Evolutionary conservation across 2,329 filamentous ascomycete species (phyloP), one percentile per base, ranked within the genome.

Genomic region (Colletotrichum sp.): DNA sequence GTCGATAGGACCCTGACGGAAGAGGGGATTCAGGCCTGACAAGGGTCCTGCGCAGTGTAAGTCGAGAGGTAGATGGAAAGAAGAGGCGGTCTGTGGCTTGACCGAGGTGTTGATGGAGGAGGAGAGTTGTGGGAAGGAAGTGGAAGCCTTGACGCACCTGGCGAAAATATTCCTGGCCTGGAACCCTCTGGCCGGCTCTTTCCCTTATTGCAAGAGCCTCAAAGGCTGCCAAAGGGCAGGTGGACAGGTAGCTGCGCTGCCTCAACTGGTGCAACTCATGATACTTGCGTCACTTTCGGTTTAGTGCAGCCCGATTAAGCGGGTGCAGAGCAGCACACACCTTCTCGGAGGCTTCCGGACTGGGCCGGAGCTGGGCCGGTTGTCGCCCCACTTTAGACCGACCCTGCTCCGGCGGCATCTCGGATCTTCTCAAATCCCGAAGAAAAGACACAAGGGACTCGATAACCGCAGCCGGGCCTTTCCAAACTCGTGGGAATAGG

Each of bases 191-290:
- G 44, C n/a, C 44, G 44, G 44, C 44, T 52, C 44, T 21, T 52
- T 52, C 44, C 44, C 44, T 52, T 52, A 21, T 21, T 52, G 44
- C 44, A 52, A 2, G 44, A 52, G 3, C n/a, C 44, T 52, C n/a
- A 52, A 52, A 52, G 44, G 44, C n/a, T 52, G 44, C 2, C 44
- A 52, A 52, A 52, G n/a, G n/a, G 44, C 18, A 21, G 10, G 44
- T 21, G 6, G 6, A 3, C n/a, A 21, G 44, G n/a, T 52, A 21
- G 10, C n/a, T 52, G 3, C 44, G 10, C n/a, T 21, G n/a, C 44
- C 4, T 0, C 44, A 18, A 8, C 1, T 52, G 10, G 44, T 52
- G n/a, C n/a, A 3, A 0, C 44, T 52, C 2, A 8, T 52, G n/a
- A 21, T 52, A 52, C 8, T 21, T 52, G 10, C n/a, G 18, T 21